A percentile compares a stretch with the other conserved stretches of the same genome.
phyloP scores from a whole-genome alignment of 75 land plant species.

The Pinus tabuliformis region DNA sequence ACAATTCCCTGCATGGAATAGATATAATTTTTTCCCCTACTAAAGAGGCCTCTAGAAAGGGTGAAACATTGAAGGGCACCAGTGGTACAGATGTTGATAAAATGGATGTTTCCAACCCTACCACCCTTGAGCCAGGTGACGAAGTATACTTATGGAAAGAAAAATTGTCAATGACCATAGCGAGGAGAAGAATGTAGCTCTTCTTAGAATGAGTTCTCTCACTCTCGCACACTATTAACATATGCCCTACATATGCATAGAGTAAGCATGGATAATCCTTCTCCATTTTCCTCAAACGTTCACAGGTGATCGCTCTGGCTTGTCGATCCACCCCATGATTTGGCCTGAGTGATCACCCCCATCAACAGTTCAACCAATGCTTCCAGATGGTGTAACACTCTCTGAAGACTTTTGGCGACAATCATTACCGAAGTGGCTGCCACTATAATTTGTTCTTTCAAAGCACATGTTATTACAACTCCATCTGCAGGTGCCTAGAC shows the following conservation, averaged over 20 bases:
- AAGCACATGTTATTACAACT: constrained; percentile 14
- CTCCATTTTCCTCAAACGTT: constrained; percentile 89
- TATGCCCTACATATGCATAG: constrained; percentile 53
- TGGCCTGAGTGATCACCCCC: constrained; percentile 57
- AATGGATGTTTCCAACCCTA: too few relatives aligned
- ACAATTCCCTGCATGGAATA: constrained; percentile 21
- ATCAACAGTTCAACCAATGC: constrained; percentile 59
- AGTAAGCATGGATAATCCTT: constrained; percentile 70
- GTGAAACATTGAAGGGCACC: constrained; percentile 42
- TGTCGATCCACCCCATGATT: constrained; percentile 75
- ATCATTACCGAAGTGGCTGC: constrained; percentile 66
- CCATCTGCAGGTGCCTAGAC: constrained; percentile 47
- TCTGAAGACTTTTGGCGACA: constrained; percentile 20
- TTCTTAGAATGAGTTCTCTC: constrained; percentile 83
- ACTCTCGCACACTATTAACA: constrained; percentile 66
- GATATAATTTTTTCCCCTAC: constrained; percentile 10
- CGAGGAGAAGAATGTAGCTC: constrained; percentile 63
- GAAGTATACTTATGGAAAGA: too few relatives aligned
- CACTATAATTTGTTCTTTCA: constrained; percentile 80
- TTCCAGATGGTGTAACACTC: constrained; percentile 26
- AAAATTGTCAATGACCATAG: constrained; percentile 40
- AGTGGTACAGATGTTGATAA: too few relatives aligned
- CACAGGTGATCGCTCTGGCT: constrained; percentile 68
- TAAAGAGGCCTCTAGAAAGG: constrained; percentile 11
- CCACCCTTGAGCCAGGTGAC: too few relatives aligned